Conservation (phyloP, 768 basidiomycete genomes). For the Macrolepiota fuliginosa region DNA sequence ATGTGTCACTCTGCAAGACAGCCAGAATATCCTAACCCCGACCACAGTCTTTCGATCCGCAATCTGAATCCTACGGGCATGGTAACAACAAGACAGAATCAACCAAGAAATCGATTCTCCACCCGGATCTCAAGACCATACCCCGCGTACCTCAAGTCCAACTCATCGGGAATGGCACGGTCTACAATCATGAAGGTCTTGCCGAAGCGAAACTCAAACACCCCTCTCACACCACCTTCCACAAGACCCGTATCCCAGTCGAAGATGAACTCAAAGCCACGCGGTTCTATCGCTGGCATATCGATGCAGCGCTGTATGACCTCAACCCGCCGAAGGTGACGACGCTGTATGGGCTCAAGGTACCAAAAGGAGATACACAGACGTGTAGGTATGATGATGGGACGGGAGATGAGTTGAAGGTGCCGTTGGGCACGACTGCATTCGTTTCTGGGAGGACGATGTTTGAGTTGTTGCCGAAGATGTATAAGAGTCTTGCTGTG, state of each 20-base stretch:
- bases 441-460: constrained; percentile 79
- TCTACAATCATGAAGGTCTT: constrained; percentile 80
- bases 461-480: constrained; percentile 71
- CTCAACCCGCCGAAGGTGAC: constrained; percentile 76
- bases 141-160: no score
- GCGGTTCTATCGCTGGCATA: constrained; percentile 88
- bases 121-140: constrained; percentile 85
- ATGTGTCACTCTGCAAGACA: no score
- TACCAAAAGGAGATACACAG: constrained; percentile 65
- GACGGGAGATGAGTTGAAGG: constrained; percentile 74
- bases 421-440: constrained; percentile 84
- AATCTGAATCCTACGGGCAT: constrained; percentile 60
- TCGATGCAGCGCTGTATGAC: constrained; percentile 81
- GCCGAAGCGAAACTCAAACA: constrained; percentile 79
- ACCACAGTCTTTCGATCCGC: constrained; percentile 60
- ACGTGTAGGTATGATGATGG: constrained; percentile 78
- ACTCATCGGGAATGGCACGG: constrained; percentile 83
- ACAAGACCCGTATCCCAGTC: constrained; percentile 68
- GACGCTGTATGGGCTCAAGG: constrained; percentile 72
- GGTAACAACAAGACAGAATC: constrained; percentile 75
- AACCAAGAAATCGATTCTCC: constrained; percentile 72
- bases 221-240: constrained; percentile 81
- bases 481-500: no score
- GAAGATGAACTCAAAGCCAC: constrained; percentile 78
- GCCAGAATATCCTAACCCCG: no score